Base-by-base conservation (phyloP, 1,284 basidiomycete species). In the Quambalaria eucalypti region DNA sequence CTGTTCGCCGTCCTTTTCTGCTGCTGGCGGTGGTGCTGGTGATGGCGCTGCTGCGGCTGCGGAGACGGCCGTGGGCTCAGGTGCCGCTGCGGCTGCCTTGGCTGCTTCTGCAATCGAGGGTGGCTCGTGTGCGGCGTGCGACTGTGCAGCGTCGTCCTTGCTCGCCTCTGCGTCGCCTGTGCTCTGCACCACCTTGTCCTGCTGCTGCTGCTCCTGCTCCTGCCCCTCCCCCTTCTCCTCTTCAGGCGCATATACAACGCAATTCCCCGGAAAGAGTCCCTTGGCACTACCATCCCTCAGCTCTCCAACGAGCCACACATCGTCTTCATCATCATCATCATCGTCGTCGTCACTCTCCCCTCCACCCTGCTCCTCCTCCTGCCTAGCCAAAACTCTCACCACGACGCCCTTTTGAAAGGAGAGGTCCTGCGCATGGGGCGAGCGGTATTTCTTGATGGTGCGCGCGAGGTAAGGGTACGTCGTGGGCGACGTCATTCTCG, bases 211-310 rank as follows among this genome's bases (percentile, higher is more conserved):
- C 39, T 14, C 19, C 49, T 19, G 7, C 30, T 7, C 9, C 19
- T 5, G 49, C 31, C 14, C 39, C 39, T 82, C 77, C 65, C 83
- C 76, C 58, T 78, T 76, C 61, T 79, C 83, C 80, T 88, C 86
- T 74, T 46, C 33, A 28, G 58, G 54, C 16, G 60, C 12, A 6
- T 25, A 25, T 21, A 65, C 52, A 25, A 76, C 73, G 23, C 75
- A 71, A 25, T 64, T 53, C 7, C 62, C 70, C 0, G 76, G 76
- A 51, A 77, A 77, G 10, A 69, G 69, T 14, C 76, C 76, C 36
- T 66, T 64, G 8, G 61, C 55, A 4, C 49, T 55, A 3, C 70
- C 69, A 29, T 69, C 72, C 2, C 64, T 52, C 36, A 60, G 62
- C 54, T 67, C 67, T 28, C 76, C 77, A n/a, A 73, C 55, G 26